A percentile compares a stretch with the other conserved stretches of the same genome.
Conservation (phyloP, 2,329 filamentous ascomycete genomes). For the Colletotrichum simmondsii region DNA sequence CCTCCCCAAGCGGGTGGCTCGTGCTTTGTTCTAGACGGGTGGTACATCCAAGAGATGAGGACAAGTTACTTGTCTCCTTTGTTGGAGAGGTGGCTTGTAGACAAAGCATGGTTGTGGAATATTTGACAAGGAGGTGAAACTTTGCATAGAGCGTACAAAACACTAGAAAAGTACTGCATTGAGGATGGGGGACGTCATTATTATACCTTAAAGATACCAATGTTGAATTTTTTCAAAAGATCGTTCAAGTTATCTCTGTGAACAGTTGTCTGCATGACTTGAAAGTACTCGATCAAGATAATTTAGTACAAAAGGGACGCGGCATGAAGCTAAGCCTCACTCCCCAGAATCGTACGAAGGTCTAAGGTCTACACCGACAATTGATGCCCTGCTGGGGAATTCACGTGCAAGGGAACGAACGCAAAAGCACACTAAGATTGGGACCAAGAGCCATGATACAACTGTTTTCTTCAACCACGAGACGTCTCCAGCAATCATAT, state of each 20-base stretch:
- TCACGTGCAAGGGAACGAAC: background rate
- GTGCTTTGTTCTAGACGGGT: conserved; percentile 46
- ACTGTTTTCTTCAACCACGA: background rate
- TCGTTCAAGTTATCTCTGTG: too few relatives aligned
- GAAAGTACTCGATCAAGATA: background rate
- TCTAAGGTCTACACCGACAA: background rate
- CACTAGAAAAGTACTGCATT: background rate
- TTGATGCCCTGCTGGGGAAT: background rate
- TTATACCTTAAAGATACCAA: background rate
- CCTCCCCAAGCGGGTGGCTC: conserved; percentile 46
- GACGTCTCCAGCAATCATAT: background rate
- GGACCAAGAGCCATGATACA: background rate
- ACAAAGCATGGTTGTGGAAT: background rate
- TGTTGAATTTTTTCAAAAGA: background rate
- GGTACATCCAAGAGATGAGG: background rate
- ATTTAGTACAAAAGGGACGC: background rate
- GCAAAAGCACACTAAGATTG: background rate
- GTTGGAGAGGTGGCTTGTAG: background rate
- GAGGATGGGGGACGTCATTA: background rate
- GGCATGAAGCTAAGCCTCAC: background rate
- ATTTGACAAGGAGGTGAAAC: background rate
- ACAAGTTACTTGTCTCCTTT: background rate
- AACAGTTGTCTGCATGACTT: background rate
- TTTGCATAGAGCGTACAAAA: background rate
- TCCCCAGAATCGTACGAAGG: background rate